A percentile compares a stretch with the other conserved stretches of the same genome.
phyloP scores from a whole-genome alignment of 2,329 filamentous ascomycete genomes.

The Coniochaeta sp. region DNA sequence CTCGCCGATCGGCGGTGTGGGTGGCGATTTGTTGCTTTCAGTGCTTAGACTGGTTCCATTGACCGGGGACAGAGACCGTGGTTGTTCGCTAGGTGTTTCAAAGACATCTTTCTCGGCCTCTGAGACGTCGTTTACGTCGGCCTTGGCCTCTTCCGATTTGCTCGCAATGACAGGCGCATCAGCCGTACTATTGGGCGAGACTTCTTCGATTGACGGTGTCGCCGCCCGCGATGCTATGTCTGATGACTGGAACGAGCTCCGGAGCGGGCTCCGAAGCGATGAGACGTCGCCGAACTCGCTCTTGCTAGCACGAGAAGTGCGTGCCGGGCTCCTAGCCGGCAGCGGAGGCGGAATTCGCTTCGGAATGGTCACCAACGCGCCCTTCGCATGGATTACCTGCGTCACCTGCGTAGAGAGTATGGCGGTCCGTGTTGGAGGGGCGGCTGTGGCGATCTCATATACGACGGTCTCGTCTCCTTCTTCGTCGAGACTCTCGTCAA shows the following conservation, averaged over 20 bases:
- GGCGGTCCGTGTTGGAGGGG: conserved; percentile 49
- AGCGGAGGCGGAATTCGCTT: conserved; percentile 73
- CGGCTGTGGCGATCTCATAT: conserved; percentile 55
- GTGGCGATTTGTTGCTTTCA: conserved; percentile 9
- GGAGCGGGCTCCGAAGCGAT: conserved; percentile 41
- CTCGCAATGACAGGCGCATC: background rate
- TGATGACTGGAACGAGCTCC: conserved; percentile 35
- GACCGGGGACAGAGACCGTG: background rate
- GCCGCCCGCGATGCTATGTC: conserved; percentile 2
- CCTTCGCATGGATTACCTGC: conserved; percentile 62
- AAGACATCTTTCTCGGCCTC: background rate
- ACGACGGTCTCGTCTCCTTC: conserved; percentile 60
- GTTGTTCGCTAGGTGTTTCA: background rate
- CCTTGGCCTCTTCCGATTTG: background rate
- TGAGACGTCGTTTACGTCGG: background rate
- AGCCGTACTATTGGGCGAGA: background rate
- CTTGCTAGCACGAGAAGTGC: conserved; percentile 45
- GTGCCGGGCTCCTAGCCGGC: conserved; percentile 66
- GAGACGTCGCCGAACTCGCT: conserved; percentile 55
- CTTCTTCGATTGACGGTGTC: background rate
- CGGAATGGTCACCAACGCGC: conserved; percentile 76
- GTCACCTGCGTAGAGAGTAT: conserved; percentile 57
- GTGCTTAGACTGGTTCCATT: conserved; percentile 7
- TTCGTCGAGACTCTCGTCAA: conserved; percentile 33
- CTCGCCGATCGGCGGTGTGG: conserved; percentile 8